phyloP scores from a whole-genome alignment of 139 green algal species.

The Zygnema circumcarinatum region DNA sequence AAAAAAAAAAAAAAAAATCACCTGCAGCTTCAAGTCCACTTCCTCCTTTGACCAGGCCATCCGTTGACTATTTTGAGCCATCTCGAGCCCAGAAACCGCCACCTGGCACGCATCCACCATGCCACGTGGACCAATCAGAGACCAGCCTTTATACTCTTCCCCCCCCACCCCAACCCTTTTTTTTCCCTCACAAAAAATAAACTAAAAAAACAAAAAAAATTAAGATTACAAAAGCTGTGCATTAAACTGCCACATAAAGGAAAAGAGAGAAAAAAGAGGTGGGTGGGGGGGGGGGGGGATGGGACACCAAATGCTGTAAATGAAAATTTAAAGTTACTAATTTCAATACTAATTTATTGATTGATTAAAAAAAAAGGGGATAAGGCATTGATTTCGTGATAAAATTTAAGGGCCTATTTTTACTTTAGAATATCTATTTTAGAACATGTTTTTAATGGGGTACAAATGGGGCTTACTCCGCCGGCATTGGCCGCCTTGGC shows the following conservation, averaged over 20 bases:
- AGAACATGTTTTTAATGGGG: neutral
- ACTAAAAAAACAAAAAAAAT: neutral
- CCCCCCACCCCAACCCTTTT: too few species aligned
- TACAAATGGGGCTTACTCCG: slow-evolving; percentile 27
- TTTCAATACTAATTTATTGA: too few species aligned
- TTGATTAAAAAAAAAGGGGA: too few species aligned
- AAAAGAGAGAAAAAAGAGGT: neutral
- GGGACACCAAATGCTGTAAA: too few species aligned
- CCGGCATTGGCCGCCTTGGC: slow-evolving; percentile 71
- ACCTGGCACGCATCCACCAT: slow-evolving; percentile 60
- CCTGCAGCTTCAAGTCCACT: slow-evolving; percentile 70
- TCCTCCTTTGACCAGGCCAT: slow-evolving; percentile 72
- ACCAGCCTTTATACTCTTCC: neutral
- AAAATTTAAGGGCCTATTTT: too few species aligned
- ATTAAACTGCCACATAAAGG: neutral
- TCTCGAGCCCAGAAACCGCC: slow-evolving; percentile 82
- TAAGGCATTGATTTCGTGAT: too few species aligned
- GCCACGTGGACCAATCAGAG: neutral
- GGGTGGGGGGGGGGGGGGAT: too few species aligned
- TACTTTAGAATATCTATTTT: neutral
- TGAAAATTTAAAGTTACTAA: too few species aligned
- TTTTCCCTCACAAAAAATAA: neutral
- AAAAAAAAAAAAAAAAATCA: slow-evolving; percentile 49
- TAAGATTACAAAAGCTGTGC: neutral
- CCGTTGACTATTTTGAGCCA: slow-evolving; percentile 81